Base-by-base conservation (phyloP, 352 stramenopile species). In the Vaucheria bursata region DNA sequence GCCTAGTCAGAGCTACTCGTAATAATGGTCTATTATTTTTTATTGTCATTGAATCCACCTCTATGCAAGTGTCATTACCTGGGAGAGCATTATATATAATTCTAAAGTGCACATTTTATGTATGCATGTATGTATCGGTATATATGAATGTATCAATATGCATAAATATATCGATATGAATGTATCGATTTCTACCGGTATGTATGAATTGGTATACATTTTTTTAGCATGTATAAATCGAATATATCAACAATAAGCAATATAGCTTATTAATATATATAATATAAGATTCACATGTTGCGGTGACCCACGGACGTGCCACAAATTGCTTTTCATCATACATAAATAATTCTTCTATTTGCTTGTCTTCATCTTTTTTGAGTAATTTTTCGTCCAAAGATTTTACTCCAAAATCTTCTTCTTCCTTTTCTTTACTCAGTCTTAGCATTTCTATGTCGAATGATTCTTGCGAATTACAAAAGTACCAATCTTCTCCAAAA, bases 401-500 rank as follows among this genome's bases (percentile, higher is more conserved):
- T 33, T 79, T 53, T 67, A 74, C 77, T 29, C 37, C 77, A 29
- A 53, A 72, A 32, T 70, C 67, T 37, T 73, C 78, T 33, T 36
- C 71, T 25, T 52, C 78, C 52, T 52, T 52, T 59, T 31, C 71
- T 18, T 39, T 73, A 25, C 34, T 70, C n/a, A 79, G 72, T 31
- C 53, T 12, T 25, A 38, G 39, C 18, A 77, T n/a, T 32, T 83
- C 40, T 18, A 29, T 34, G 29, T 80, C 73, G 45, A 77, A 77
- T 38, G 72, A 72, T 71, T 83, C 52, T 33, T 69, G 73, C 6
- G 78, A 76, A 53, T 70, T 77, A 39, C 73, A 81, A 50, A 83
- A 83, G 65, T 81, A 83, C 78, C 78, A 83, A 31, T 83, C 73
- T 52, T 83, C 78, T 29, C 78, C 78, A 40, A 77, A 83, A 1